Conservation (phyloP, 1,284 basidiomycete genomes). For the Moesziomyces sp. region DNA sequence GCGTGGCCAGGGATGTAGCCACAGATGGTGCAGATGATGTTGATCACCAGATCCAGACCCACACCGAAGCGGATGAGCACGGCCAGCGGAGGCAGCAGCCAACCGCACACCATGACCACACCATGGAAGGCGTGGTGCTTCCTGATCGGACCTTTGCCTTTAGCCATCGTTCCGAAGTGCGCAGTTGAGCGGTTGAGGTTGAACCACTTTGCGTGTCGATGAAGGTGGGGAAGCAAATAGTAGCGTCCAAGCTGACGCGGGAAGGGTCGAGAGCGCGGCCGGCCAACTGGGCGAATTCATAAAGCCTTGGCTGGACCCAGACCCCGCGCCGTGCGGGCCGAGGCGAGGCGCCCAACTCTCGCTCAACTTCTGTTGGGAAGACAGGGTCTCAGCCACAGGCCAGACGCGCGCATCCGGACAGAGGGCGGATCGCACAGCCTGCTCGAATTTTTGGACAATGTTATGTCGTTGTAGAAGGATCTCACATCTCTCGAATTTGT, state of each 20-base stretch:
- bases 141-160: constrained; percentile 42
- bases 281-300: too few relatives aligned
- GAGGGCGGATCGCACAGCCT: too few relatives aligned
- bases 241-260: not conserved
- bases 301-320: too few relatives aligned
- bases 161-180: constrained; percentile 17
- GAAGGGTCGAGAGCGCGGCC: too few relatives aligned
- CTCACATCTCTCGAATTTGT: constrained; percentile 2
- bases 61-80: constrained; percentile 94
- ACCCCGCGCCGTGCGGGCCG: too few relatives aligned
- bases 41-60: constrained; percentile 90
- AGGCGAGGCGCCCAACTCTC: too few relatives aligned
- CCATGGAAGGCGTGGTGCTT: constrained; percentile 84
- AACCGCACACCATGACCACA: constrained; percentile 71
- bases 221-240: not conserved
- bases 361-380: too few relatives aligned
- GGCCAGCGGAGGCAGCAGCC: constrained; percentile 70
- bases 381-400: too few relatives aligned
- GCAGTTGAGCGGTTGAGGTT: not conserved
- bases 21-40: constrained; percentile 85
- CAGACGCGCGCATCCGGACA: too few relatives aligned
- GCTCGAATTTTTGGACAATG: too few relatives aligned
- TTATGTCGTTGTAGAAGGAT: not conserved
- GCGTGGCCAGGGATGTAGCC: constrained; percentile 74
- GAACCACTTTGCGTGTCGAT: not conserved